These are phyloP conservation scores for Malus domestica DNA, from an alignment of 306 rosid species.

Conservation along the genomic window DNA sequence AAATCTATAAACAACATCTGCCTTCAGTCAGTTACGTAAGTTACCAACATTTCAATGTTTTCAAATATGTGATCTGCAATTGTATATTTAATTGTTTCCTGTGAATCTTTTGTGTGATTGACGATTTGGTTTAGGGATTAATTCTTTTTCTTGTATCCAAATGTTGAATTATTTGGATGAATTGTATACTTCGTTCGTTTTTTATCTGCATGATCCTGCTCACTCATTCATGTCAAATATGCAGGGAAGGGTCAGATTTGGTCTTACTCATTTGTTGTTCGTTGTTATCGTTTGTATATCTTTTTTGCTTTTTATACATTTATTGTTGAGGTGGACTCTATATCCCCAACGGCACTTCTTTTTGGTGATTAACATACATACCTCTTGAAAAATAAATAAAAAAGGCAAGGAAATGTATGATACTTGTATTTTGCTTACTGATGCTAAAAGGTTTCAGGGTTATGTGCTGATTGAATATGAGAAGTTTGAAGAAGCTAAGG, in stretches of 20 bases:
- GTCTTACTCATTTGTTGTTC: not conserved
- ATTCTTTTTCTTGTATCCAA: not conserved
- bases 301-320: no score
- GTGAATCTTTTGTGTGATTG: not conserved
- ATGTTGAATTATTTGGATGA: not conserved
- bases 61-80: not conserved
- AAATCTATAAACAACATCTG: not conserved
- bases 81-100: not conserved
- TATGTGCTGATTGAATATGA: constrained; percentile 34
- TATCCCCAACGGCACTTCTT: not conserved
- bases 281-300: not conserved
- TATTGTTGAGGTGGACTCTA: not conserved
- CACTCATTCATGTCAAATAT: not conserved
- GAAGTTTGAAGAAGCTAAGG: constrained; percentile 40
- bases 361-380: not conserved
- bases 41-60: not conserved
- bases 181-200: not conserved
- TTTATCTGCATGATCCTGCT: not conserved
- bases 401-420: not conserved
- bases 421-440: not conserved
- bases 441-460: constrained; percentile 6
- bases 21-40: not conserved
- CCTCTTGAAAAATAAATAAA: not conserved
- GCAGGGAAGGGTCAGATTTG: not conserved
- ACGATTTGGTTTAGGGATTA: no score